These are phyloP conservation scores for Fragaria iinumae DNA, from an alignment of 306 rosid genomes.

Conservation along the genomic window DNA sequence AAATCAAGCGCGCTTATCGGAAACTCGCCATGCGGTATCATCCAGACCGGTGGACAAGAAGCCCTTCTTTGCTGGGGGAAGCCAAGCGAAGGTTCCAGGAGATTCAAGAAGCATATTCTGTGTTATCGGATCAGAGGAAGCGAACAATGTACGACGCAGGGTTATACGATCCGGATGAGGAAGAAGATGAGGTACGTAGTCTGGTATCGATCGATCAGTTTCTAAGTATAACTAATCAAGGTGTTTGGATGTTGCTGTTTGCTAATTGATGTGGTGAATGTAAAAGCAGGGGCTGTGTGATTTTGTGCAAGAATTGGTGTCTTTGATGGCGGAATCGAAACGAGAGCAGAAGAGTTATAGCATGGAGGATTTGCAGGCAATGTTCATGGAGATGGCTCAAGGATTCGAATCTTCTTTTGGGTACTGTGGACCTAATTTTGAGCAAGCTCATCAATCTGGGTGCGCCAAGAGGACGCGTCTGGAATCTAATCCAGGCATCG, in stretches of 20 bases:
- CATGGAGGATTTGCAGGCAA: conserved; percentile 56
- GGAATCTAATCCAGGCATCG: conserved; percentile 18
- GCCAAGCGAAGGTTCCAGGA: conserved; percentile 71
- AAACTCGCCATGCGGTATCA: conserved; percentile 91
- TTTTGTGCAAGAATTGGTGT: conserved; percentile 69
- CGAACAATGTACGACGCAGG: conserved; percentile 67
- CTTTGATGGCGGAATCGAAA: conserved; percentile 62
- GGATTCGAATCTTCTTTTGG: conserved; percentile 42
- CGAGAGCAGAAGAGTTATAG: conserved; percentile 55
- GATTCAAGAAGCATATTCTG: conserved; percentile 89
- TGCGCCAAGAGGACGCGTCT: conserved; percentile 42
- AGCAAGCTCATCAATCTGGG: conserved; percentile 23
- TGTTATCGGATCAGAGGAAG: conserved; percentile 62
- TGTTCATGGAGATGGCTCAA: conserved; percentile 67
- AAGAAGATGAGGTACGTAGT: conserved; percentile 59
- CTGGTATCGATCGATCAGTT: neutral
- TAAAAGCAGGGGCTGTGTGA: conserved; percentile 53
- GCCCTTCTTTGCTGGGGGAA: conserved; percentile 50
- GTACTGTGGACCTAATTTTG: conserved; percentile 26
- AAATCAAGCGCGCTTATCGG: conserved; percentile 73
- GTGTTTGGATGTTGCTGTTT: neutral
- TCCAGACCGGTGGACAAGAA: conserved; percentile 71
- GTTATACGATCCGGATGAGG: conserved; percentile 58
- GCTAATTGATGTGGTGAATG: neutral
- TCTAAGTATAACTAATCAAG: neutral